Percentiles rank a stretch among this genome's conserved stretches.
phyloP scores from a whole-genome alignment of 192 early-diverging fungal genomes.

The Rhizoclosmatium globosum region DNA sequence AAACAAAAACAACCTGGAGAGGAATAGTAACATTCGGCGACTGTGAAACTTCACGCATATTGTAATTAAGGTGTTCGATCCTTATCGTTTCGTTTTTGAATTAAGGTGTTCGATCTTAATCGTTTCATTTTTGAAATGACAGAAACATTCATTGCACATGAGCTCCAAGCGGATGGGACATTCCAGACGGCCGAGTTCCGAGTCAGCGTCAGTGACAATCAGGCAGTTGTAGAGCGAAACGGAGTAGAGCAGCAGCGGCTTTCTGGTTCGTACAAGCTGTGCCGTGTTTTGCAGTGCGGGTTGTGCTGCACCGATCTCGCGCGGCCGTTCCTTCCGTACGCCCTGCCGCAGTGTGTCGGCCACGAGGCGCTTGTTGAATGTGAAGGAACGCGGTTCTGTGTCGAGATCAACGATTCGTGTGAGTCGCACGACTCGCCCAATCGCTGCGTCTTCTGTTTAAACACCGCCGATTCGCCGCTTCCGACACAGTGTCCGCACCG shows the following conservation, averaged over 20 bases:
- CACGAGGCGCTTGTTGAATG: conserved; percentile 31
- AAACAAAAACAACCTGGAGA: too few species aligned
- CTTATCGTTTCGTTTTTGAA: too few species aligned
- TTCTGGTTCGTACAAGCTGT: not conserved
- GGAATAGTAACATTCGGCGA: too few species aligned
- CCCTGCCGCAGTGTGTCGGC: conserved; percentile 35
- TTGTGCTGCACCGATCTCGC: conserved; percentile 36
- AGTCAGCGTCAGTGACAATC: not conserved
- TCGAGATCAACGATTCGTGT: conserved; percentile 36
- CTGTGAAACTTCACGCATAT: too few species aligned
- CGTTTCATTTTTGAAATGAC: too few species aligned
- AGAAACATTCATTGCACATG: not conserved
- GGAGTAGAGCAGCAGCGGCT: not conserved
- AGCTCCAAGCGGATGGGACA: not conserved
- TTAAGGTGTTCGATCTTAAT: too few species aligned
- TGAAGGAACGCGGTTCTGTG: not conserved
- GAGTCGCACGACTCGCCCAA: not conserved
- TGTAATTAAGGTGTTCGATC: too few species aligned
- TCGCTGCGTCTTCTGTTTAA: conserved; percentile 1
- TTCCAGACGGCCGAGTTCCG: not conserved
- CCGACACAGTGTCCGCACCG: conserved; percentile 34
- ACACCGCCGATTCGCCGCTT: not conserved
- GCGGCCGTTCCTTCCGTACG: conserved; percentile 30
- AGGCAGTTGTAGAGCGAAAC: not conserved
- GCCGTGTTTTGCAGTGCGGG: conserved; percentile 2